A percentile compares a stretch with the other conserved stretches of the same genome.
Evolutionary conservation across 2,329 filamentous ascomycete genomes (phyloP).

Genomic region (Fusarium duplospermum): DNA sequence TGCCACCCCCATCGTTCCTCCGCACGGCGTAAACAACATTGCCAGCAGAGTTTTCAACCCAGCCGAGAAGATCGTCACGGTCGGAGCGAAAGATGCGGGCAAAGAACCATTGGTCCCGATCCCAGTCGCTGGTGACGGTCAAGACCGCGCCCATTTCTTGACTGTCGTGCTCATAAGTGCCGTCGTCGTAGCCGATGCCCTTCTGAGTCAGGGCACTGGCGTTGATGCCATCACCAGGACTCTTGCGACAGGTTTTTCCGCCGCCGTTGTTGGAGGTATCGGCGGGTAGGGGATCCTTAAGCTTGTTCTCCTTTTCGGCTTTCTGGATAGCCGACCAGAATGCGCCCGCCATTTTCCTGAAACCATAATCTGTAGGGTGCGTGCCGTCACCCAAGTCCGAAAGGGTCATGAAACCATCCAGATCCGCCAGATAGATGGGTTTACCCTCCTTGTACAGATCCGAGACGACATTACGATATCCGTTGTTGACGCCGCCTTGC

Average conservation of each 20-base stretch:
- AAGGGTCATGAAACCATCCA: background rate
- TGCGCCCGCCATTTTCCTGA: background rate
- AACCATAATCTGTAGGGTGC: background rate
- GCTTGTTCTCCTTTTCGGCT: background rate
- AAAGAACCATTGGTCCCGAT: background rate
- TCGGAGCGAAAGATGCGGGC: background rate
- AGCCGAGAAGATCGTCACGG: background rate
- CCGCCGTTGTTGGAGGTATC: background rate
- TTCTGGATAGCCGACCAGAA: background rate
- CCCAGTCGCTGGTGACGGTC: background rate
- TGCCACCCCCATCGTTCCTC: background rate
- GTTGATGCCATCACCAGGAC: background rate
- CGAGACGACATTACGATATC: background rate
- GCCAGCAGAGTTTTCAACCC: background rate
- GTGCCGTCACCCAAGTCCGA: background rate
- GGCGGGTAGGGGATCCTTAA: background rate
- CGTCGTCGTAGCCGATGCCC: background rate
- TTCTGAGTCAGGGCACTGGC: background rate
- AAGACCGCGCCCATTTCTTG: background rate
- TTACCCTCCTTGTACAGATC: background rate
- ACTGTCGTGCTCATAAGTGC: background rate
- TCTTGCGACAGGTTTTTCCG: background rate
- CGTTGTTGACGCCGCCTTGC: background rate
- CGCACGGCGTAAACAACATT: background rate
- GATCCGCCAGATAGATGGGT: background rate